Evolutionary conservation across 2,329 filamentous ascomycete species (phyloP).

Genomic region (Cladophialophora carrionii): DNA sequence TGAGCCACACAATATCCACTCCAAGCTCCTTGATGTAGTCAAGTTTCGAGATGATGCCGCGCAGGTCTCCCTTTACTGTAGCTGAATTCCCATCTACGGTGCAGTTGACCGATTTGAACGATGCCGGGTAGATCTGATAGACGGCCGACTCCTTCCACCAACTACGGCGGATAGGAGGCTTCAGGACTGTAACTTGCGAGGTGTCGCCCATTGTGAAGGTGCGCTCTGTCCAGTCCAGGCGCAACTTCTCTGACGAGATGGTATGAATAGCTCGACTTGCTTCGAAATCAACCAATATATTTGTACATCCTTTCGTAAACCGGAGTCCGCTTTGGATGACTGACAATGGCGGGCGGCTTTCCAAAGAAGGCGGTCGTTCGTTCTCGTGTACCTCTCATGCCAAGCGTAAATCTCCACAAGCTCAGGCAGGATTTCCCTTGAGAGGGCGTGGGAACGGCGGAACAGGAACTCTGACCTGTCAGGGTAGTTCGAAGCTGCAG

Average conservation of each 20-base stretch:
- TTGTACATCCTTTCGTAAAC: neutral
- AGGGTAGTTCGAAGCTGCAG: neutral
- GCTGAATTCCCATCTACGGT: conserved; percentile 47
- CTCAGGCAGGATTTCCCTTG: neutral
- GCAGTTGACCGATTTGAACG: conserved; percentile 53
- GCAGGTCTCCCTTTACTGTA: conserved; percentile 65
- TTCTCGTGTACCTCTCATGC: neutral
- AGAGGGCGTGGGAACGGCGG: neutral
- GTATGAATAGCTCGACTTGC: neutral
- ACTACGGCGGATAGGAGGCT: conserved; percentile 16
- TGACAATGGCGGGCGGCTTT: neutral
- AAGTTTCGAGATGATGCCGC: conserved; percentile 66
- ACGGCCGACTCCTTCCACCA: conserved; percentile 64
- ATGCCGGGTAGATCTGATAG: conserved; percentile 64
- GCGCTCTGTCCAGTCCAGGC: neutral
- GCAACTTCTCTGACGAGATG: neutral
- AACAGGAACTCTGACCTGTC: neutral
- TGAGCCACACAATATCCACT: conserved; percentile 62
- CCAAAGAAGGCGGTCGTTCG: neutral
- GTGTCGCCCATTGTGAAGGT: conserved; percentile 11
- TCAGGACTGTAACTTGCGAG: conserved; percentile 9
- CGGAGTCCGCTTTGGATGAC: neutral
- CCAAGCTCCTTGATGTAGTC: conserved; percentile 67
- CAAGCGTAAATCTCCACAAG: neutral
- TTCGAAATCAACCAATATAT: neutral